phyloP scores from a whole-genome alignment of 176 grass and related monocot species.

The Triticum timopheevii region DNA sequence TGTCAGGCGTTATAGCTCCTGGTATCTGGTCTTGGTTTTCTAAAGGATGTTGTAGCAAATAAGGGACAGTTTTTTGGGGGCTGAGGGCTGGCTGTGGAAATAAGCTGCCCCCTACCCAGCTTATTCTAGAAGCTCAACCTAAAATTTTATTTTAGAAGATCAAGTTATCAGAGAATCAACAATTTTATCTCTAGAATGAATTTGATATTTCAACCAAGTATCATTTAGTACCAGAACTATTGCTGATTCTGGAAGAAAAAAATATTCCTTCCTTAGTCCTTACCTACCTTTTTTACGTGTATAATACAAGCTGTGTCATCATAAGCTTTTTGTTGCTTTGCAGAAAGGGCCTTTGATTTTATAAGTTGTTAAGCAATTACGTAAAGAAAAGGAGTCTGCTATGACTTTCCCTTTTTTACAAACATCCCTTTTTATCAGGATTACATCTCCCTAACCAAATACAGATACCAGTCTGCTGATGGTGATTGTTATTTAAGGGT shows the following conservation, averaged over 20 bases:
- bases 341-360: background rate
- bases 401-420: slow-evolving; percentile 28
- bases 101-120: too few species aligned
- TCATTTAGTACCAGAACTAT: background rate
- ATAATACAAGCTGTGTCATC: background rate
- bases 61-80: too few species aligned
- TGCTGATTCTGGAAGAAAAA: background rate
- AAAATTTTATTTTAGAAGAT: too few species aligned
- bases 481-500: slow-evolving; percentile 26
- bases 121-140: too few species aligned
- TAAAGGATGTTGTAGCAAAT: background rate
- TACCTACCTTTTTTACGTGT: slow-evolving; percentile 2
- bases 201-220: slow-evolving; percentile 9
- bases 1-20: background rate
- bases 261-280: background rate
- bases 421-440: slow-evolving; percentile 34
- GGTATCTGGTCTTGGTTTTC: slow-evolving; percentile 1
- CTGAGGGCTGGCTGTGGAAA: too few species aligned
- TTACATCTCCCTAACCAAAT: slow-evolving; percentile 36
- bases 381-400: slow-evolving; percentile 25
- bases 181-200: background rate
- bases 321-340: background rate
- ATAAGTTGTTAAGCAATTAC: slow-evolving; percentile 1
- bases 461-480: slow-evolving; percentile 1
- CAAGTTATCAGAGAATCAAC: background rate